A percentile compares a stretch with the other conserved stretches of the same genome.
Evolutionary conservation across 768 basidiomycete genomes (phyloP).

Genomic region (Serpula lacrymans): DNA sequence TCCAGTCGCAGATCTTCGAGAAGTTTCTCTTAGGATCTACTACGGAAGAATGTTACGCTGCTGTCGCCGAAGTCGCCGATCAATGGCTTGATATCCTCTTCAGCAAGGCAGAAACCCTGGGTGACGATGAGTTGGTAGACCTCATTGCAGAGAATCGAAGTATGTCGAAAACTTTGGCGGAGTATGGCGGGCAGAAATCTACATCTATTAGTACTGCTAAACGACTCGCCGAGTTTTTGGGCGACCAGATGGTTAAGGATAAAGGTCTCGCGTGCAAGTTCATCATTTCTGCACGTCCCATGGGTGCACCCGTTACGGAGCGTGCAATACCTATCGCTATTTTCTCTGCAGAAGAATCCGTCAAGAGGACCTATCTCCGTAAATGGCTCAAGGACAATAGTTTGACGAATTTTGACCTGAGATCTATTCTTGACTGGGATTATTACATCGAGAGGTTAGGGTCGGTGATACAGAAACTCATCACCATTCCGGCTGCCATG

Average conservation of each 20-base stretch:
- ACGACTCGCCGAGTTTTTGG: slow-evolving; percentile 93
- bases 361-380: slow-evolving; percentile 87
- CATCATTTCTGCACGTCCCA: slow-evolving; percentile 93
- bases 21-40: slow-evolving; percentile 93
- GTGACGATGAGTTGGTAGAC: slow-evolving; percentile 91
- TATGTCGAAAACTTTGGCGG: slow-evolving; percentile 95
- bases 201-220: slow-evolving; percentile 97
- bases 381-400: slow-evolving; percentile 97
- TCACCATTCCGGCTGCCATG: slow-evolving; percentile 98
- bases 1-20: slow-evolving; percentile 98
- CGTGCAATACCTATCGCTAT: slow-evolving; percentile 96
- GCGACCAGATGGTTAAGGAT: slow-evolving; percentile 99
- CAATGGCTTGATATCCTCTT: slow-evolving; percentile 97
- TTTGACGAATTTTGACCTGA: slow-evolving; percentile 82
- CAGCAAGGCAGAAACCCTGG: slow-evolving; percentile 77
- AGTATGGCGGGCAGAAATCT: slow-evolving; percentile 95
- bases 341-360: slow-evolving; percentile 90
- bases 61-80: slow-evolving; percentile 90
- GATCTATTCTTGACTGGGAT: slow-evolving; percentile 94
- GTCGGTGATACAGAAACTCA: slow-evolving; percentile 97
- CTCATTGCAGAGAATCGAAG: slow-evolving; percentile 98
- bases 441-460: slow-evolving; percentile 98
- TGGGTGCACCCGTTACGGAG: slow-evolving; percentile 93
- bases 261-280: slow-evolving; percentile 99
- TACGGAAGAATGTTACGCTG: slow-evolving; percentile 92